Percentiles rank a stretch among this genome's conserved stretches.
These are phyloP conservation scores for Melaleuca alternifolia DNA, from an alignment of 345 rosid species.

Conservation along the genomic window DNA sequence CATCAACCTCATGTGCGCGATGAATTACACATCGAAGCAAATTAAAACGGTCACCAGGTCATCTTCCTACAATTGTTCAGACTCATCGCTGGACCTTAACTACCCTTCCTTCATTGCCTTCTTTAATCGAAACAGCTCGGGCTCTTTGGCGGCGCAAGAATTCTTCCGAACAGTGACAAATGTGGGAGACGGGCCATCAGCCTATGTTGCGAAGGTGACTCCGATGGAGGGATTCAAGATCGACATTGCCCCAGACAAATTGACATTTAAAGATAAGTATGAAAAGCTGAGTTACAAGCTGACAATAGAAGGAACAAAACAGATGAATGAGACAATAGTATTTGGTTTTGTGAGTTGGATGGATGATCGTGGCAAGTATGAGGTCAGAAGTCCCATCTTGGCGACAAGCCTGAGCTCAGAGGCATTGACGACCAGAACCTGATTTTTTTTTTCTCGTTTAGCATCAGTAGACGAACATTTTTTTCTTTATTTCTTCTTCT, in stretches of 20 bases:
- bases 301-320: constrained; percentile 18
- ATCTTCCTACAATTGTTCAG: constrained; percentile 21
- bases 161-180: constrained; percentile 48
- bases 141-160: constrained; percentile 1
- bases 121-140: not conserved
- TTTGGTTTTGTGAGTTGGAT: constrained; percentile 42
- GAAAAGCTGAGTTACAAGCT: constrained; percentile 34
- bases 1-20: constrained; percentile 29
- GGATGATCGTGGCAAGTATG: constrained; percentile 22
- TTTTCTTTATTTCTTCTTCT: not conserved
- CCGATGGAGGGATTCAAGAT: constrained; percentile 19
- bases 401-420: constrained; percentile 4
- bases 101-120: constrained; percentile 52
- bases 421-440: not conserved
- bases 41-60: constrained; percentile 36
- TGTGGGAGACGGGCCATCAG: constrained; percentile 22
- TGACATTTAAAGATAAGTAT: constrained; percentile 27
- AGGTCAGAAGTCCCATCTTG: constrained; percentile 41
- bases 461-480: not conserved
- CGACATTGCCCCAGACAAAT: constrained; percentile 16
- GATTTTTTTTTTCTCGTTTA: not conserved
- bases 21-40: constrained; percentile 31
- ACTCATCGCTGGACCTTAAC: constrained; percentile 34
- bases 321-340: not conserved
- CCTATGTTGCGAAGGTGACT: constrained; percentile 19